Evolutionary conservation across 1,284 basidiomycete genomes (phyloP).

Genomic region (Caloboletus firmus): DNA sequence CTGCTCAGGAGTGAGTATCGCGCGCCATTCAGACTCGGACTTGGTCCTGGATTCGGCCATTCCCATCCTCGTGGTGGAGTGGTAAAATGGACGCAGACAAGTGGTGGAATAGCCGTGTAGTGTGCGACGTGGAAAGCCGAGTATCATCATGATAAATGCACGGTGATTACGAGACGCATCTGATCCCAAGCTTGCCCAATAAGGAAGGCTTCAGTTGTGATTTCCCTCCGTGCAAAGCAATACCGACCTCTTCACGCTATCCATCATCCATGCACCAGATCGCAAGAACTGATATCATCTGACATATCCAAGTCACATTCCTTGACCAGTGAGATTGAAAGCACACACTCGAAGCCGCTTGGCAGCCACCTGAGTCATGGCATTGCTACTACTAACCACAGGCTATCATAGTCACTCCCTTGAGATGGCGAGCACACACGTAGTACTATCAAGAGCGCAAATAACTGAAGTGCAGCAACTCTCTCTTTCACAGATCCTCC

Average conservation of each 20-base stretch:
- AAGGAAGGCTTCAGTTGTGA: no score
- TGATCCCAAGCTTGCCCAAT: neutral
- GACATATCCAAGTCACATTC: no score
- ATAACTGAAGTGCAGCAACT: neutral
- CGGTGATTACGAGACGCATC: neutral
- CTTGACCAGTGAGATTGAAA: no score
- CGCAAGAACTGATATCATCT: no score
- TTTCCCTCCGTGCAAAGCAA: neutral
- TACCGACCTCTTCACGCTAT: no score
- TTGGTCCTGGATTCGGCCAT: constrained; percentile 44
- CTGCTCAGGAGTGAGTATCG: constrained; percentile 80
- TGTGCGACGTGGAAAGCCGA: neutral
- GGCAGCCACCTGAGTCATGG: no score
- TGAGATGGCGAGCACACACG: no score
- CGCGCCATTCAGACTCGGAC: constrained; percentile 84
- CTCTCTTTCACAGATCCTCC: constrained; percentile 30
- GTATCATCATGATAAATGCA: neutral
- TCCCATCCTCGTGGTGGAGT: neutral
- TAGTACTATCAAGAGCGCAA: no score
- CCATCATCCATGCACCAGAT: no score
- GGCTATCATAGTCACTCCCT: no score
- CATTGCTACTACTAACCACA: no score
- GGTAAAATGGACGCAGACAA: constrained; percentile 7
- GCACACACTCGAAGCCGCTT: no score
- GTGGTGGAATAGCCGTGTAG: neutral